A percentile compares a stretch with the other conserved stretches of the same genome.
phyloP scores from a whole-genome alignment of 331 rosid species.

The Prunus yedoensis region DNA sequence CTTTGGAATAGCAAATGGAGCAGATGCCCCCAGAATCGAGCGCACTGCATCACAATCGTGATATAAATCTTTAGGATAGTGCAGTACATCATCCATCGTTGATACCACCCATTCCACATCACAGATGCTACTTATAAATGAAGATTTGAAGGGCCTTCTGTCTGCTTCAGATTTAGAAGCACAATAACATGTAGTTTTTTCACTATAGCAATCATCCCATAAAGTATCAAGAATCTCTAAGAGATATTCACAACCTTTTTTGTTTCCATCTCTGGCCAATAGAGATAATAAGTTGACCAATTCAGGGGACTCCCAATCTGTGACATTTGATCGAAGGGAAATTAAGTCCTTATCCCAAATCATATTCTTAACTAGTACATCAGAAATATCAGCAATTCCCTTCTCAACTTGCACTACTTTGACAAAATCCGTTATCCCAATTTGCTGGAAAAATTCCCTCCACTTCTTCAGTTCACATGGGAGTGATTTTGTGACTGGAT shows the following conservation, averaged over 20 bases:
- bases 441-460: constrained; percentile 78
- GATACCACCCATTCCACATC: constrained; percentile 74
- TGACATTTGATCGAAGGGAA: constrained; percentile 54
- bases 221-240: constrained; percentile 73
- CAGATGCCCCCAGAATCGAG: constrained; percentile 66
- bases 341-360: constrained; percentile 60
- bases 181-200: constrained; percentile 58
- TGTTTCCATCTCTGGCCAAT: constrained; percentile 52
- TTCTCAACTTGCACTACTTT: constrained; percentile 64
- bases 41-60: constrained; percentile 76
- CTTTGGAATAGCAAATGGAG: constrained; percentile 89
- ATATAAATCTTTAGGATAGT: constrained; percentile 76
- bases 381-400: constrained; percentile 47
- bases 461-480: constrained; percentile 54
- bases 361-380: constrained; percentile 38
- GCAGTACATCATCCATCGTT: constrained; percentile 61
- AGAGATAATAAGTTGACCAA: constrained; percentile 52
- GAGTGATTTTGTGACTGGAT: constrained; percentile 60
- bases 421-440: constrained; percentile 78
- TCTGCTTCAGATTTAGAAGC: constrained; percentile 41
- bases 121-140: constrained; percentile 63
- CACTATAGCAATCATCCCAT: constrained; percentile 80
- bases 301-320: constrained; percentile 92
- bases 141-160: constrained; percentile 56
- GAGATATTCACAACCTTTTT: constrained; percentile 57